phyloP scores from a whole-genome alignment of 2,329 filamentous ascomycete species.

The Anthostomella pinea region DNA sequence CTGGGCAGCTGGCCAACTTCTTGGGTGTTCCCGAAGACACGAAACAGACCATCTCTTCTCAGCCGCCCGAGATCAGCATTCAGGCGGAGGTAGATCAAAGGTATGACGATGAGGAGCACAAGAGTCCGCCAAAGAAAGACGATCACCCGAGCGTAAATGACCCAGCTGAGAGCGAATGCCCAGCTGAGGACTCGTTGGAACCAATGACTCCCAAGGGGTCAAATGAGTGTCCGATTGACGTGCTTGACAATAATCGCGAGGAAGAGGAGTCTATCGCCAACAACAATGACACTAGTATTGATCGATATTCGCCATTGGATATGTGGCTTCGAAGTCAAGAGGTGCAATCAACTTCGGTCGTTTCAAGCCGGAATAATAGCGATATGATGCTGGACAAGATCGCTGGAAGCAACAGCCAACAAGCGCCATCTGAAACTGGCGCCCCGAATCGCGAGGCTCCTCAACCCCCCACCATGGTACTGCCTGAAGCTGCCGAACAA shows the following conservation, averaged over 20 bases:
- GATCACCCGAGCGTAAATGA: no score
- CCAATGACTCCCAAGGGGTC: no score
- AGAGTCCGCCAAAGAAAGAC: no score
- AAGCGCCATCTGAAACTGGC: background rate
- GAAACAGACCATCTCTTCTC: conserved; percentile 4
- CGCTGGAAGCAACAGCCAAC: conserved; percentile 2
- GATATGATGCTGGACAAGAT: conserved; percentile 12
- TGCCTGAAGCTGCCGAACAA: background rate
- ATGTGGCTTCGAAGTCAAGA: conserved; percentile 31
- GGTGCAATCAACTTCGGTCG: conserved; percentile 17
- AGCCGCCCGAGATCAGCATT: conserved; percentile 7
- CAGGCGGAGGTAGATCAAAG: background rate
- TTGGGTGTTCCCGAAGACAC: conserved; percentile 17
- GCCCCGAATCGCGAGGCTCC: background rate
- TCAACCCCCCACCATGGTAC: no score
- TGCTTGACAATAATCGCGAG: background rate
- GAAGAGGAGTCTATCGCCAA: conserved; percentile 7
- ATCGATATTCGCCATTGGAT: conserved; percentile 26
- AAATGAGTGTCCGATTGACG: conserved; percentile 2
- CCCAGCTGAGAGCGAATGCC: no score
- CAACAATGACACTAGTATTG: conserved; percentile 13
- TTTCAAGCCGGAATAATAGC: conserved; percentile 20
- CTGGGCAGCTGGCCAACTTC: conserved; percentile 23
- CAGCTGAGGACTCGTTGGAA: no score
- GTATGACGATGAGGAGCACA: conserved; percentile 1